Evolutionary conservation across 805 yeast species (phyloP).

Genomic region (Starmerella kuoi): DNA sequence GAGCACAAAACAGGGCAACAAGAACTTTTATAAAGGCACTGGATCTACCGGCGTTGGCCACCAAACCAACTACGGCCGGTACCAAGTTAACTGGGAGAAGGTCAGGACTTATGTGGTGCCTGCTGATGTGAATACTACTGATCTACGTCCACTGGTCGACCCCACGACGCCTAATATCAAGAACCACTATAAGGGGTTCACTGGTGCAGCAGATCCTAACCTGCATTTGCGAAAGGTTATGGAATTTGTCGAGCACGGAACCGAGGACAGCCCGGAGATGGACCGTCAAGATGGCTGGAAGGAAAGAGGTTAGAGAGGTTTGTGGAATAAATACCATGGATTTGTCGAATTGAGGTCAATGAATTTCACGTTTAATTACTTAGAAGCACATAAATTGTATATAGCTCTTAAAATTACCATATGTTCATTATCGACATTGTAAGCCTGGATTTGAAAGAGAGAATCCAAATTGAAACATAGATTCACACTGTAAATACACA

Average conservation of each 20-base stretch:
- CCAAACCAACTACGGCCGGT: constrained; percentile 60
- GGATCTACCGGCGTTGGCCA: constrained; percentile 87
- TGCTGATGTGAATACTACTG: constrained; percentile 27
- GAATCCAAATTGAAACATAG: no score
- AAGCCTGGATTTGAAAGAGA: no score
- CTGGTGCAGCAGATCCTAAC: constrained; percentile 60
- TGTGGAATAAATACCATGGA: no score
- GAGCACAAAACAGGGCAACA: constrained; percentile 89
- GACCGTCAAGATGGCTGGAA: constrained; percentile 22
- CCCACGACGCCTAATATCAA: constrained; percentile 57
- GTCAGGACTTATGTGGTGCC: constrained; percentile 91
- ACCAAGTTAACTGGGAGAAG: constrained; percentile 66
- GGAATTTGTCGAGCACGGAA: constrained; percentile 67
- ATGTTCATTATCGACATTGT: no score
- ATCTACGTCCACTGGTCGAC: constrained; percentile 65
- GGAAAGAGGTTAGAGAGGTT: constrained; percentile 21
- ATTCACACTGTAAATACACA: no score
- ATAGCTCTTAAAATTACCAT: no score
- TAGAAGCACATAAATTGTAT: no score
- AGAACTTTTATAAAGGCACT: constrained; percentile 90
- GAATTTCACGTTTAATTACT: no score
- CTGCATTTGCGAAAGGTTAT: constrained; percentile 59
- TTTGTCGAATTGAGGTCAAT: no score
- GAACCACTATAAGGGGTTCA: constrained; percentile 58
- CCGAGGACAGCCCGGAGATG: constrained; percentile 24